A percentile compares a stretch with the other conserved stretches of the same genome.
Conservation (phyloP, 1,284 basidiomycete genomes). For the Leccinum brunneo-olivaceum region DNA sequence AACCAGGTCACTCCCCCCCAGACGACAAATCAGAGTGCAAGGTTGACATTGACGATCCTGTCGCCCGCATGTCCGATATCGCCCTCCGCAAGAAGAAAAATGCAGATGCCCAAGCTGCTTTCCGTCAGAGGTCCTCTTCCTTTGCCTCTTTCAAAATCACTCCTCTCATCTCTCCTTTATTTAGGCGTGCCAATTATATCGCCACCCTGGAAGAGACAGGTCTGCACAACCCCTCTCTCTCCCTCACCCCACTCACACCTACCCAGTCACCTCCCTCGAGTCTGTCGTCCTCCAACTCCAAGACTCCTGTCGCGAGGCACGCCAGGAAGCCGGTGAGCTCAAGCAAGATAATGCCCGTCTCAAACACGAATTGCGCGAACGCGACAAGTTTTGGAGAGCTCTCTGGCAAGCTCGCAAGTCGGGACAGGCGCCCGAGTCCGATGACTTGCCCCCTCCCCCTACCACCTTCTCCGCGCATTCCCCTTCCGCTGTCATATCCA, state of each 20-base stretch:
- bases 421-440: conserved; percentile 45
- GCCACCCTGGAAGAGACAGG: conserved; percentile 83
- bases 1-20: conserved; percentile 31
- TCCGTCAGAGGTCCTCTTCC: conserved; percentile 31
- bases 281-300: conserved; percentile 74
- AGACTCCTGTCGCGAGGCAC: conserved; percentile 67
- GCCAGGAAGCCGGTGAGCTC: conserved; percentile 49
- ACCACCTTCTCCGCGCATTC: conserved; percentile 33
- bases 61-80: conserved; percentile 45
- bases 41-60: conserved; percentile 34
- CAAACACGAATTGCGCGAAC: conserved; percentile 56
- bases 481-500: conserved; percentile 17
- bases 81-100: conserved; percentile 80
- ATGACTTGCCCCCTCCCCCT: conserved; percentile 52
- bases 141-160: background rate
- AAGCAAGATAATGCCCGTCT: conserved; percentile 60
- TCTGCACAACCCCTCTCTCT: conserved; percentile 29
- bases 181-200: conserved; percentile 75
- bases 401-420: conserved; percentile 56
- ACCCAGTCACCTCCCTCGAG: conserved; percentile 65
- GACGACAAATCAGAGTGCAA: conserved; percentile 32
- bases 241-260: conserved; percentile 14
- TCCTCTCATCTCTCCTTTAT: conserved; percentile 37
- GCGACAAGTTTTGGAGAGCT: conserved; percentile 65
- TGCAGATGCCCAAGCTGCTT: conserved; percentile 62